phyloP scores from a whole-genome alignment of 2,329 filamentous ascomycete genomes.

The Lachnellula arida region DNA sequence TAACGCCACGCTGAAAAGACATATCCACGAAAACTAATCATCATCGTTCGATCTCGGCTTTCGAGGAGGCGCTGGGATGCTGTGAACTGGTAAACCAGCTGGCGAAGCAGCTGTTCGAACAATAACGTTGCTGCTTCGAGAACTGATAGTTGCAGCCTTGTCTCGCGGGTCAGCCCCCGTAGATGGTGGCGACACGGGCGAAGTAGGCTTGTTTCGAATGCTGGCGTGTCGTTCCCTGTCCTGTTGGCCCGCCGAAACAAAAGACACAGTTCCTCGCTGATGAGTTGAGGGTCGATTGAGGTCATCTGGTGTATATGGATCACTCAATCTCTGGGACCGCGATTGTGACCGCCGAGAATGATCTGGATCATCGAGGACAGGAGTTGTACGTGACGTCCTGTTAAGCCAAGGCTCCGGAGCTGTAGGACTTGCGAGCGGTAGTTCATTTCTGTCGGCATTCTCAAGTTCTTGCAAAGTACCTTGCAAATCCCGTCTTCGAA shows the following conservation, averaged over 20 bases:
- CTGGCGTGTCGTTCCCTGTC: conserved; percentile 4
- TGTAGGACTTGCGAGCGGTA: neutral
- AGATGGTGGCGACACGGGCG: conserved; percentile 12
- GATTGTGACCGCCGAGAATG: neutral
- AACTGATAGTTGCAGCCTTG: conserved; percentile 7
- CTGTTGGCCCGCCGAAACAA: conserved; percentile 19
- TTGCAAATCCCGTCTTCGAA: conserved; percentile 52
- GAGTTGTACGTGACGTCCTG: neutral
- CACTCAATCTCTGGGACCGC: conserved; percentile 15
- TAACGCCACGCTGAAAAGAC: neutral
- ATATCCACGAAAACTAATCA: neutral
- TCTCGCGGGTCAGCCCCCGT: neutral
- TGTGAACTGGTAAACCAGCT: conserved; percentile 21
- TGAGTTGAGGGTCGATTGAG: conserved; percentile 22
- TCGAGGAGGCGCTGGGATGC: conserved; percentile 29
- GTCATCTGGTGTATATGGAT: conserved; percentile 27
- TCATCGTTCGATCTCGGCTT: conserved; percentile 19
- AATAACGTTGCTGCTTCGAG: conserved; percentile 14
- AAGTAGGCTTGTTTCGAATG: conserved; percentile 2
- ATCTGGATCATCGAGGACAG: neutral
- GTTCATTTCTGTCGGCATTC: conserved; percentile 9
- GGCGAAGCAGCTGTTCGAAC: conserved; percentile 16
- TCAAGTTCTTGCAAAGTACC: conserved; percentile 48
- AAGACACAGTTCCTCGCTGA: conserved; percentile 27
- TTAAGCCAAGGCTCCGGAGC: neutral